Base-by-base conservation (phyloP, 23 red algal species). In the Gracilaria domingensis region DNA sequence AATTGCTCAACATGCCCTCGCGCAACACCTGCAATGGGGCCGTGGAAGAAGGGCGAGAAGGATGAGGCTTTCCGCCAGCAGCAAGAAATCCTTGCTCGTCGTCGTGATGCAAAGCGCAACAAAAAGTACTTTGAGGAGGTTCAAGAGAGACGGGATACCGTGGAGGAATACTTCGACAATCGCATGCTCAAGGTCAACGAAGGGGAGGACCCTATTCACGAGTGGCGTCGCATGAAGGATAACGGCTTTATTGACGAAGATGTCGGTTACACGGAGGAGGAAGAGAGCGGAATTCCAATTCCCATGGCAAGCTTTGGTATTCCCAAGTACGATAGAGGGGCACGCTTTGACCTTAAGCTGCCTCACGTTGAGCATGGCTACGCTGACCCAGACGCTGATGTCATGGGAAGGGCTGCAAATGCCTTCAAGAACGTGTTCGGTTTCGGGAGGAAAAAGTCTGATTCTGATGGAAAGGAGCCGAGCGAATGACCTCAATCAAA, bases 221-320 rank as follows among this genome's bases (percentile, higher is more conserved):
- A 80, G 69, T 96, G 95, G 95, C 60, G 81, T 16, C 67, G 84
- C 26, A 87, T 93, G 81, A 92, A 96, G 79, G 95, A 92, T n/a
- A 76, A 87, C 26, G 95, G 95, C 14, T 80, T 91, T 36, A 92
- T 91, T 51, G 90, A 96, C 67, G 87, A 90, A 21, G 83, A 83
- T 70, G 72, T 83, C 2, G 87, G 86, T 20, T 96, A 96, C 89
- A 81, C 81, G 12, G 95, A 96, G 48, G 82, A 75, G 24, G 82
- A 86, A 14, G 89, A 96, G 70, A 65, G 88, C 50, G 93, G 93
- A 30, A 96, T 96, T 30, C 88, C 89, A 16, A 80, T 96, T 49
- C 95, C 95, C 0, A 88, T 86, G 82, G 88, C 95, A 20, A 88
- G 82, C 74, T 96, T 96, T 85, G 95, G 95, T 3, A 96, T 96